These are phyloP conservation scores for Nematodospora valgi DNA, from an alignment of 805 yeast genomes.

Conservation along the genomic window DNA sequence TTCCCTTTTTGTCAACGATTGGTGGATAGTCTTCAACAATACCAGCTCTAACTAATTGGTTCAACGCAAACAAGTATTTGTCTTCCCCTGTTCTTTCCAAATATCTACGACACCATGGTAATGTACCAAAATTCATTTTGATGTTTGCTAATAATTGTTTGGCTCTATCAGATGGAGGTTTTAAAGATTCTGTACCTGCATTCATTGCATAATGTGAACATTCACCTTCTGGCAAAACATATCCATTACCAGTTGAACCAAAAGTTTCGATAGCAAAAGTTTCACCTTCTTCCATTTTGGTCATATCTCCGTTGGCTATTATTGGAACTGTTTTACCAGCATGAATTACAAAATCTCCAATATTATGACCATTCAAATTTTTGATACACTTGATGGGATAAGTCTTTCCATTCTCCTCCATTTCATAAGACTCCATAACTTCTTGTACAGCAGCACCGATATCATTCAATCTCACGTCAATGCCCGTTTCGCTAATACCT, in stretches of 20 bases:
- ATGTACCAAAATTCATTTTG: conserved; percentile 81
- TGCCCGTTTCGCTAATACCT: conserved; percentile 90
- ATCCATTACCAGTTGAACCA: conserved; percentile 95
- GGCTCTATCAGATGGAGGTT: conserved; percentile 63
- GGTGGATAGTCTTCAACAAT: conserved; percentile 95
- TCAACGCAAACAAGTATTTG: conserved; percentile 83
- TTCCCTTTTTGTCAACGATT: conserved; percentile 73
- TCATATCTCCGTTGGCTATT: conserved; percentile 86
- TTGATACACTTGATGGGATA: conserved; percentile 86
- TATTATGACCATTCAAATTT: conserved; percentile 93
- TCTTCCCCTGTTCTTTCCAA: conserved; percentile 90
- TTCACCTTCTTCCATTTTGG: conserved; percentile 99
- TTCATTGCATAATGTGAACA: conserved; percentile 87
- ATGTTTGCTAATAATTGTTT: conserved; percentile 66
- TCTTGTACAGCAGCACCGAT: conserved; percentile 96
- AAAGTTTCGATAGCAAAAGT: conserved; percentile 97
- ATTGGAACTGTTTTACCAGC: conserved; percentile 97
- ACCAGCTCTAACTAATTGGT: conserved; percentile 79
- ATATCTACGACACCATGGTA: conserved; percentile 96
- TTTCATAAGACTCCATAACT: conserved; percentile 94
- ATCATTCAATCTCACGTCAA: conserved; percentile 91
- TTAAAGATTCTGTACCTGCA: conserved; percentile 36
- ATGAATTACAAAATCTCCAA: conserved; percentile 79
- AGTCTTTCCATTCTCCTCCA: conserved; percentile 82
- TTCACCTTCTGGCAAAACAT: conserved; percentile 83